These are phyloP conservation scores for Zygosaccharomyces lentus DNA, from an alignment of 805 yeast species.

Conservation along the genomic window DNA sequence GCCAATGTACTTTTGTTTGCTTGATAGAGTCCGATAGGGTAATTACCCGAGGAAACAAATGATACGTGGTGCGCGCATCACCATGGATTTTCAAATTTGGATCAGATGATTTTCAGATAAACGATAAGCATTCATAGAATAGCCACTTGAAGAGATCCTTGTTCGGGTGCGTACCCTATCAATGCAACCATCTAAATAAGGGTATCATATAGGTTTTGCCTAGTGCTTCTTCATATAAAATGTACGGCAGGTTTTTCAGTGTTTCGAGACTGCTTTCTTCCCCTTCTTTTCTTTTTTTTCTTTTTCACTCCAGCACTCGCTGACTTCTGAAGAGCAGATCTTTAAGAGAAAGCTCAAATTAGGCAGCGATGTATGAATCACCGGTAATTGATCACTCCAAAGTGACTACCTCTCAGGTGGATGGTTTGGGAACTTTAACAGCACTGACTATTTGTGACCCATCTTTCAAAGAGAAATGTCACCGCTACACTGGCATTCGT, in stretches of 20 bases:
- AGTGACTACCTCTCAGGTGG: constrained; percentile 18
- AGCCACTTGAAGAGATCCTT: neutral
- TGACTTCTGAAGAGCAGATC: neutral
- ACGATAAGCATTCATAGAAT: neutral
- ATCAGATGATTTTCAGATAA: neutral
- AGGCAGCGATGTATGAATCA: constrained; percentile 9
- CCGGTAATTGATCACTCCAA: constrained; percentile 15
- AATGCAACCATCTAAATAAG: too few relatives aligned
- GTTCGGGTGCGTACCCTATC: constrained; percentile 8
- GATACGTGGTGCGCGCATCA: neutral
- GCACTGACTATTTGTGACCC: constrained; percentile 27
- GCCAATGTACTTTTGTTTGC: neutral
- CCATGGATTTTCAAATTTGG: neutral
- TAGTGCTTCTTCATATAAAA: too few relatives aligned
- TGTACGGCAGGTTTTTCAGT: neutral
- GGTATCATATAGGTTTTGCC: too few relatives aligned
- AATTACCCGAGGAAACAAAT: constrained; percentile 5
- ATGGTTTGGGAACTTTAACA: constrained; percentile 30
- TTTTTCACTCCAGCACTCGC: neutral
- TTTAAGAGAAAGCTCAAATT: neutral
- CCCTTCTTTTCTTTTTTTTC: too few relatives aligned
- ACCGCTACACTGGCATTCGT: constrained; percentile 34
- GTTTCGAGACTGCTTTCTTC: too few relatives aligned
- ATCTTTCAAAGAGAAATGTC: constrained; percentile 10
- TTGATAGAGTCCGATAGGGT: constrained; percentile 2